These are phyloP conservation scores for Termitomyces sp. DNA, from an alignment of 768 basidiomycete genomes.

Conservation along the genomic window DNA sequence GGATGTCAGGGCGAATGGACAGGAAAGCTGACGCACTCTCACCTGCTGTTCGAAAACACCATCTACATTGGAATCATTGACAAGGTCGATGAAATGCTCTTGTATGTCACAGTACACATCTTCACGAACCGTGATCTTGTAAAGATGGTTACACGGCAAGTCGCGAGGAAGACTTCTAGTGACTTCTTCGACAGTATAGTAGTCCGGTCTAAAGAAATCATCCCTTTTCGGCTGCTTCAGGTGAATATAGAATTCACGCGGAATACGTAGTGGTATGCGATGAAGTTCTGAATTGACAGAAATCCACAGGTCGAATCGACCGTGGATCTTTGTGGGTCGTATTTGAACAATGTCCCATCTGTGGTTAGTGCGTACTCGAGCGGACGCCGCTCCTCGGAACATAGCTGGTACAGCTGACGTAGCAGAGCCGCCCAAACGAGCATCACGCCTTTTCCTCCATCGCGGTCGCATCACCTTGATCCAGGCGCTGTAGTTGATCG, in stretches of 20 bases:
- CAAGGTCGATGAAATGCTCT: constrained; percentile 88
- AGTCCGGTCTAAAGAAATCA: constrained; percentile 61
- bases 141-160: constrained; percentile 71
- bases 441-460: constrained; percentile 64
- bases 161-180: constrained; percentile 76
- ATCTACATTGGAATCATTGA: constrained; percentile 91
- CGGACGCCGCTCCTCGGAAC: constrained; percentile 46
- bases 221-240: constrained; percentile 58
- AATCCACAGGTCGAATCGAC: constrained; percentile 87
- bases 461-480: constrained; percentile 68
- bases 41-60: constrained; percentile 95
- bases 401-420: constrained; percentile 59
- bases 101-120: constrained; percentile 78
- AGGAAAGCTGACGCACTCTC: constrained; percentile 10
- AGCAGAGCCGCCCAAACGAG: constrained; percentile 34
- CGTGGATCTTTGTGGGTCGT: constrained; percentile 66
- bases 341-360: constrained; percentile 95
- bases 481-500: constrained; percentile 67
- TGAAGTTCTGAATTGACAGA: constrained; percentile 75
- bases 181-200: constrained; percentile 70
- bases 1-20: neutral
- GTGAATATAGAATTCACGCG: constrained; percentile 92
- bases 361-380: constrained; percentile 51
- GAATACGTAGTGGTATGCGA: constrained; percentile 78
- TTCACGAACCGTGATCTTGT: constrained; percentile 79